phyloP scores from a whole-genome alignment of 2,329 filamentous ascomycete genomes.

The Ilyonectria robusta region DNA sequence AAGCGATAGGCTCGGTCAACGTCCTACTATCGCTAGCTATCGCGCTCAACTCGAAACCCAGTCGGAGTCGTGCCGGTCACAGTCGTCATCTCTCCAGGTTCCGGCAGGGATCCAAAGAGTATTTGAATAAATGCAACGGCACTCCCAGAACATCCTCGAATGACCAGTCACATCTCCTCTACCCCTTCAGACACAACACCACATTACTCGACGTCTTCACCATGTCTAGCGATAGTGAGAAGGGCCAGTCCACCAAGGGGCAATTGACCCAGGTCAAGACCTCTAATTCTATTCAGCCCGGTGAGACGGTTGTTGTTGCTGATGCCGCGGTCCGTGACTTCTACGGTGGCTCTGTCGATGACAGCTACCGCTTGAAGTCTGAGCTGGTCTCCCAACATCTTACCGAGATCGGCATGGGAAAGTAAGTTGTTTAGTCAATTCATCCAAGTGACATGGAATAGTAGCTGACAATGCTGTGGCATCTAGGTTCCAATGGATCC shows the following conservation, averaged over 20 bases:
- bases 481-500: conserved; percentile 56
- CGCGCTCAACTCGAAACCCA: conserved; percentile 2
- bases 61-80: not conserved
- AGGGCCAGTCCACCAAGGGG: conserved; percentile 18
- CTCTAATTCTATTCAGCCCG: conserved; percentile 25
- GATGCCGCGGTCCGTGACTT: conserved; percentile 44
- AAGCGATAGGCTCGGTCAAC: conserved; percentile 19
- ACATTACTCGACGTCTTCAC: not conserved
- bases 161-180: not conserved
- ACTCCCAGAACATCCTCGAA: not conserved
- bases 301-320: conserved; percentile 25
- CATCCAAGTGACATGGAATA: no score
- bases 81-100: not conserved
- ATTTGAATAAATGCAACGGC: conserved; percentile 22
- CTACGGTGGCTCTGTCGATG: conserved; percentile 52
- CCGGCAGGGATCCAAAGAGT: conserved; percentile 12
- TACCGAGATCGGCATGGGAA: conserved; percentile 51
- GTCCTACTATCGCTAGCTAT: not conserved
- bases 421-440: conserved; percentile 43
- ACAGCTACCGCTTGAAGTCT: conserved; percentile 52
- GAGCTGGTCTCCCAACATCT: conserved; percentile 50
- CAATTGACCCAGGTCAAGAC: conserved; percentile 17
- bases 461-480: not conserved
- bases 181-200: not conserved
- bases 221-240: conserved; percentile 27